These are phyloP conservation scores for Paramecium biaurelia DNA, from an alignment of 73 alveolate genomes.

Conservation along the genomic window DNA sequence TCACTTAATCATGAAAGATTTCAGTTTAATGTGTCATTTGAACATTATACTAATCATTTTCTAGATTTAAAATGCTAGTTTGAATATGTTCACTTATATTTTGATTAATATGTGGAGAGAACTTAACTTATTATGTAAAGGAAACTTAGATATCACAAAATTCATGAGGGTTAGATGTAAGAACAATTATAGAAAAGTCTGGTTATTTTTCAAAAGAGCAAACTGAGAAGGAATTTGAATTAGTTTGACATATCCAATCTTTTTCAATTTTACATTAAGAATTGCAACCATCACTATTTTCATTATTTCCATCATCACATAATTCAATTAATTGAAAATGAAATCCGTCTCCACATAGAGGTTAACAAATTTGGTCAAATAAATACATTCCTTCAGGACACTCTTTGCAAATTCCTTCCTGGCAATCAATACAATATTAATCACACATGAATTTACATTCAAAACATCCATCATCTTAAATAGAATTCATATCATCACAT, in stretches of 20 bases:
- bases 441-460: neutral
- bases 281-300: neutral
- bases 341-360: neutral
- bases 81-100: neutral
- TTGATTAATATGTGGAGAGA: neutral
- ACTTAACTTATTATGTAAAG: neutral
- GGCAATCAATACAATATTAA: neutral
- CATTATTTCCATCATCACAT: neutral
- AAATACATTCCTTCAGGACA: neutral
- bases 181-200: neutral
- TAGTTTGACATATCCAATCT: neutral
- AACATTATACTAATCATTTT: neutral
- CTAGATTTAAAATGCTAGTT: neutral
- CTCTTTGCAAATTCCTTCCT: neutral
- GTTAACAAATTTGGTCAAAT: neutral
- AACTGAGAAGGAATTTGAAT: neutral
- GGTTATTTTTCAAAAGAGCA: neutral
- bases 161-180: neutral
- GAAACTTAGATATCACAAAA: neutral
- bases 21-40: neutral
- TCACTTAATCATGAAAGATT: neutral
- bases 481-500: neutral
- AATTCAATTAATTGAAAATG: neutral
- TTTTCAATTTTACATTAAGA: neutral
- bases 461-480: neutral